These are phyloP conservation scores for Clarireedia hainanense DNA, from an alignment of 2,329 filamentous ascomycete species.

Conservation along the genomic window DNA sequence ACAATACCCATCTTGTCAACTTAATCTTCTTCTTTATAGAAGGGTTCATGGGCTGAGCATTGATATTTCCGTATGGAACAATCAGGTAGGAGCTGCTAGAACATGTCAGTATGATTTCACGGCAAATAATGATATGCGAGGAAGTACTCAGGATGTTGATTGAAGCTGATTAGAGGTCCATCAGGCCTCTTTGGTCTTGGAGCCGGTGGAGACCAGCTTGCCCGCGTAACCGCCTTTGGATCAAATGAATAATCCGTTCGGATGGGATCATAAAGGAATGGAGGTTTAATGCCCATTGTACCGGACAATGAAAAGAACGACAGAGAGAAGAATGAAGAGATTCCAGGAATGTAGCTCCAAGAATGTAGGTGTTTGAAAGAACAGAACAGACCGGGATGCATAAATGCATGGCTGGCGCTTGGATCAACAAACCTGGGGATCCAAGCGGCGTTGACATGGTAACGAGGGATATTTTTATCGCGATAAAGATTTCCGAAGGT, in stretches of 20 bases:
- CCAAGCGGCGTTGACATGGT: slow-evolving; percentile 26
- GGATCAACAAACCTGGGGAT: slow-evolving; percentile 4
- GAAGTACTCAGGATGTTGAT: slow-evolving; percentile 76
- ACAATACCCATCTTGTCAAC: slow-evolving; percentile 58
- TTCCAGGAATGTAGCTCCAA: slow-evolving; percentile 13
- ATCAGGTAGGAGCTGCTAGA: slow-evolving; percentile 46
- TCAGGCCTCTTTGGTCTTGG: slow-evolving; percentile 54
- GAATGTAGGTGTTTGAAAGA: slow-evolving; percentile 14
- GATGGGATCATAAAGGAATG: slow-evolving; percentile 62
- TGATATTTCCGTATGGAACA: slow-evolving; percentile 51
- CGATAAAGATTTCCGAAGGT: slow-evolving; percentile 16
- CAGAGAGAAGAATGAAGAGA: background rate
- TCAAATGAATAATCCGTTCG: slow-evolving; percentile 58
- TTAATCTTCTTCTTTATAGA: slow-evolving; percentile 65
- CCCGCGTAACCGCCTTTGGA: slow-evolving; percentile 76
- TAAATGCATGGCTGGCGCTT: background rate
- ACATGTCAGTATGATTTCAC: background rate
- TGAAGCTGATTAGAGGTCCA: slow-evolving; percentile 74
- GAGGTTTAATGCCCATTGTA: slow-evolving; percentile 49
- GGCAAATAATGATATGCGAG: background rate
- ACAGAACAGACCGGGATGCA: slow-evolving; percentile 16
- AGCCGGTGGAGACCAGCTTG: slow-evolving; percentile 56
- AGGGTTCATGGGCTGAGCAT: slow-evolving; percentile 58
- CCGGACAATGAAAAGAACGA: slow-evolving; percentile 17
- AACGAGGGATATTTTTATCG: slow-evolving; percentile 20